These are phyloP conservation scores for Capsicum baccatum DNA, from an alignment of 257 asterid genomes.

Conservation along the genomic window DNA sequence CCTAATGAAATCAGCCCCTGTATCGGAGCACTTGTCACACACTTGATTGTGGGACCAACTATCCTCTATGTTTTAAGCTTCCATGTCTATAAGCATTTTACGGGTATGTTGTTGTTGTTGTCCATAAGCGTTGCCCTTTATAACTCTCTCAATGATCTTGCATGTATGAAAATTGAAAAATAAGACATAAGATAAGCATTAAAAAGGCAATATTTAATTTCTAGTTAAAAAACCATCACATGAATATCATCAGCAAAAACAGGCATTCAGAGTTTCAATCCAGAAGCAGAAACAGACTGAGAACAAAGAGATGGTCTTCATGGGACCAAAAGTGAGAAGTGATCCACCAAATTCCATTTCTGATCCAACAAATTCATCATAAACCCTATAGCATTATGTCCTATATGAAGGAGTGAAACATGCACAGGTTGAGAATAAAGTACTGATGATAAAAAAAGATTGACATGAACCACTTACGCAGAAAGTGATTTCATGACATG, in stretches of 20 bases:
- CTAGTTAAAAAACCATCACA: not conserved
- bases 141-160: not conserved
- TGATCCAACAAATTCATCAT: slow-evolving; percentile 10
- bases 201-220: not conserved
- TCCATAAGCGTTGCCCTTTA: slow-evolving; percentile 6
- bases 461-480: slow-evolving; percentile 65
- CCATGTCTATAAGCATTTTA: slow-evolving; percentile 3
- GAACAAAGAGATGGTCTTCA: slow-evolving; percentile 24
- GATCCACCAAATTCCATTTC: slow-evolving; percentile 1
- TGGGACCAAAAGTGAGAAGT: not conserved
- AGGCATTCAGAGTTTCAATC: slow-evolving; percentile 15
- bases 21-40: not conserved
- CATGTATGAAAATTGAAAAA: slow-evolving; percentile 7
- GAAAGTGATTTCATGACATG: slow-evolving; percentile 94
- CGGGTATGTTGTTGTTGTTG: not conserved
- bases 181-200: not conserved
- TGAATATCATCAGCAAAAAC: slow-evolving; percentile 13
- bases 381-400: not conserved
- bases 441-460: slow-evolving; percentile 26
- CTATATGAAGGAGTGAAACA: not conserved
- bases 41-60: slow-evolving; percentile 8
- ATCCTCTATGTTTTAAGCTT: slow-evolving; percentile 13
- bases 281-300: slow-evolving; percentile 12
- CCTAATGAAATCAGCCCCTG: not conserved
- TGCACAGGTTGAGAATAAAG: not conserved